Evolutionary conservation across 192 early-diverging fungal species (phyloP), one percentile per base, ranked within the genome.

Genomic region (Gamsiella multidivaricata): DNA sequence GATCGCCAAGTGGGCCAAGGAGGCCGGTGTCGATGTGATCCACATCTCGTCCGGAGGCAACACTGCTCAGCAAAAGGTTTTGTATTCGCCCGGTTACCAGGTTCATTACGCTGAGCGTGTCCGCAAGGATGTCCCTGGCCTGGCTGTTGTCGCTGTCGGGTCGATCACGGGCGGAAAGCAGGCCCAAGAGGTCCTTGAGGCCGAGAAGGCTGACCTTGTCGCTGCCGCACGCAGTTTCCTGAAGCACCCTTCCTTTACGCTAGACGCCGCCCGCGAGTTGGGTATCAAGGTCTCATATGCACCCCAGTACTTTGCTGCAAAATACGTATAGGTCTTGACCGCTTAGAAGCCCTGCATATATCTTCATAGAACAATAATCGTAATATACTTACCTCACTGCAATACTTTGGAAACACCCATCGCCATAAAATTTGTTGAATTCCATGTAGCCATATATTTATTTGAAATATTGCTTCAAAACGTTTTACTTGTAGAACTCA

Each of bases 401-500:
- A n/a, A n/a, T n/a, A n/a, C n/a, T n/a, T n/a, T n/a, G n/a, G n/a
- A n/a, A n/a, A n/a, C n/a, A n/a, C n/a, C n/a, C n/a, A n/a, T n/a
- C n/a, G n/a, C n/a, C n/a, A n/a, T n/a, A n/a, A n/a, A n/a, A n/a
- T n/a, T n/a, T n/a, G n/a, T n/a, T n/a, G n/a, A n/a, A n/a, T n/a
- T n/a, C n/a, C n/a, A n/a, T n/a, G n/a, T n/a, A n/a, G n/a, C n/a
- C n/a, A n/a, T n/a, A n/a, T n/a, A n/a, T n/a, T n/a, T n/a, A n/a
- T n/a, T n/a, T n/a, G n/a, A n/a, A n/a, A n/a, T n/a, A n/a, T n/a
- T n/a, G n/a, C n/a, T n/a, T n/a, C n/a, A n/a, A n/a, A n/a, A n/a
- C n/a, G n/a, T n/a, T n/a, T 91, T 92, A 98, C 47, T 93, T 89
- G 85, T 99, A 99, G 85, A 99, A 98, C 73, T 96, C 95, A 79